These are phyloP conservation scores for Fermentozyma sake DNA, from an alignment of 1,139 yeast genomes.

Conservation along the genomic window DNA sequence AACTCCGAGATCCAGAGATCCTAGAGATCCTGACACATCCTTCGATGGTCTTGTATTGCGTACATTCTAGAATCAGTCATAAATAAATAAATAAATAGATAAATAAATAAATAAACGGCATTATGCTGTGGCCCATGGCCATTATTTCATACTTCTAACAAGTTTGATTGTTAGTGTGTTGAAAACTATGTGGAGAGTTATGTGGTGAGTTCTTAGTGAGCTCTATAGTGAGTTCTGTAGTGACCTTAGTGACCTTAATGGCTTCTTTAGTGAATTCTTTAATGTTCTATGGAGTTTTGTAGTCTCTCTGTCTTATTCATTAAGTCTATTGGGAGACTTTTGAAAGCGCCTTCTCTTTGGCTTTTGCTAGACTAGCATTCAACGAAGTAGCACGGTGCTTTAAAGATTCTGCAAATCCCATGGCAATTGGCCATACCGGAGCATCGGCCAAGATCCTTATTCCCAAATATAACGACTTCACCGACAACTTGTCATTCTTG, in stretches of 20 bases:
- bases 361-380: background rate
- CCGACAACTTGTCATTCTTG: slow-evolving; percentile 45
- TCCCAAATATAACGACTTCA: slow-evolving; percentile 59
- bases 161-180: too few species aligned
- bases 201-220: slow-evolving; percentile 1
- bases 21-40: too few species aligned
- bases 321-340: background rate
- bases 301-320: background rate
- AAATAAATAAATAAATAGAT: slow-evolving; percentile 5
- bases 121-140: too few species aligned
- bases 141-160: too few species aligned
- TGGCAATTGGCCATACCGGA: slow-evolving; percentile 78
- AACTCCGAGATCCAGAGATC: too few species aligned
- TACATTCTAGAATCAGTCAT: slow-evolving; percentile 1
- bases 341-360: background rate
- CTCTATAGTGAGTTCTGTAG: too few species aligned
- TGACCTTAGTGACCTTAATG: too few species aligned
- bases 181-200: too few species aligned
- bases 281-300: too few species aligned
- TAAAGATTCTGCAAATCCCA: slow-evolving; percentile 71
- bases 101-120: too few species aligned
- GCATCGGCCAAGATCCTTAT: slow-evolving; percentile 74
- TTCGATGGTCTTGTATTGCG: too few species aligned
- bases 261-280: too few species aligned
- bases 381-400: slow-evolving; percentile 55